These are phyloP conservation scores for Naegleria lovaniensis DNA, from an alignment of 208 protist genomes.

Conservation along the genomic window DNA sequence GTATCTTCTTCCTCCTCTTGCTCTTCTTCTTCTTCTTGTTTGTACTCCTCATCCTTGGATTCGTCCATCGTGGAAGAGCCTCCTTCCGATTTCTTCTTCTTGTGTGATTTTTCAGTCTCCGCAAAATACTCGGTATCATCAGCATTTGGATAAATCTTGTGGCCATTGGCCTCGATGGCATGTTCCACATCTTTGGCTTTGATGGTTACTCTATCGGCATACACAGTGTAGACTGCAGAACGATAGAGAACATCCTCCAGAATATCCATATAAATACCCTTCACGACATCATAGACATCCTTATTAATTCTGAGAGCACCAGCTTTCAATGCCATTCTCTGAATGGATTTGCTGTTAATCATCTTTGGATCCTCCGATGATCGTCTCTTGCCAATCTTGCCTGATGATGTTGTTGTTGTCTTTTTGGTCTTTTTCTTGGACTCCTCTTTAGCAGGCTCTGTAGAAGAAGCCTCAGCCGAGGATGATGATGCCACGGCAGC, in stretches of 20 bases:
- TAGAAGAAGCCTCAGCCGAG: not conserved
- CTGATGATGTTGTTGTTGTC: not conserved
- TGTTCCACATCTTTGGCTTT: not conserved
- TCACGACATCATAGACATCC: not conserved
- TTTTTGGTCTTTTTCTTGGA: not conserved
- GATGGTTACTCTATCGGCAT: not conserved
- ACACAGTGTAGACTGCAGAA: not conserved
- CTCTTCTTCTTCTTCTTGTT: not conserved
- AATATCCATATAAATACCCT: not conserved
- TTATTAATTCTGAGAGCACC: not conserved
- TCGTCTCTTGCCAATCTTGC: not conserved
- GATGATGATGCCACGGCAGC: not conserved
- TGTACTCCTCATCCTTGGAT: not conserved
- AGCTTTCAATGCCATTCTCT: not conserved
- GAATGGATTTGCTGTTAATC: not conserved
- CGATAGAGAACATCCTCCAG: not conserved
- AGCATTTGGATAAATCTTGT: conserved; percentile 8
- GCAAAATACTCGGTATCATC: not conserved
- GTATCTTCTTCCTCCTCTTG: not conserved
- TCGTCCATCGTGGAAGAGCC: too few relatives aligned
- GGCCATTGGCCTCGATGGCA: not conserved
- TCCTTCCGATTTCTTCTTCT: not conserved
- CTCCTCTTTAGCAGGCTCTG: not conserved
- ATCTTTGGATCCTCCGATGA: not conserved
- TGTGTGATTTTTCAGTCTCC: not conserved